Conservation (phyloP, 306 rosid genomes). For the Leucaena leucocephala region DNA sequence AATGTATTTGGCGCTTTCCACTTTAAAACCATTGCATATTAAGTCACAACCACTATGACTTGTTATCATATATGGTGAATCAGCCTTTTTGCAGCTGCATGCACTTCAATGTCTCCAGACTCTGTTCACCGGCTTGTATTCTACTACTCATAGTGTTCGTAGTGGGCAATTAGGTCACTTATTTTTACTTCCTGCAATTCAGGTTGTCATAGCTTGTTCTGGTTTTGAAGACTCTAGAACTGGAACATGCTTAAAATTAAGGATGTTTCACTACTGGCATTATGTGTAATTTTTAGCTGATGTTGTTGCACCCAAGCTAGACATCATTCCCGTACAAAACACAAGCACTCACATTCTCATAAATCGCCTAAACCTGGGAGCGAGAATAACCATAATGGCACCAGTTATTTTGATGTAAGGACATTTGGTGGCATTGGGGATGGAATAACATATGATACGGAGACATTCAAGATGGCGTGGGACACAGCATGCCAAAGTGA, state of each 20-base stretch:
- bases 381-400: slow-evolving; percentile 11
- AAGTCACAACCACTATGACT: slow-evolving; percentile 48
- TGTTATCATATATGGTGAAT: slow-evolving; percentile 14
- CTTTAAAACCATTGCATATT: slow-evolving; percentile 49
- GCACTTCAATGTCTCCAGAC: slow-evolving; percentile 47
- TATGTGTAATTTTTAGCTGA: slow-evolving; percentile 40
- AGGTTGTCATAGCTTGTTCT: not conserved
- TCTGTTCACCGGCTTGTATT: slow-evolving; percentile 32
- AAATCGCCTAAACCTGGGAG: slow-evolving; percentile 42
- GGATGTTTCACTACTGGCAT: slow-evolving; percentile 37
- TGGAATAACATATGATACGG: slow-evolving; percentile 74
- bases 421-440: slow-evolving; percentile 74
- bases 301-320: slow-evolving; percentile 56
- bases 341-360: slow-evolving; percentile 54
- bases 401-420: slow-evolving; percentile 56
- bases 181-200: not conserved
- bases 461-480: slow-evolving; percentile 86
- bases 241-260: slow-evolving; percentile 31
- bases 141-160: slow-evolving; percentile 33
- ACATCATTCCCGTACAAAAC: slow-evolving; percentile 60
- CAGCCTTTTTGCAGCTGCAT: slow-evolving; percentile 49
- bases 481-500: slow-evolving; percentile 74
- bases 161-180: not conserved
- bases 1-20: slow-evolving; percentile 66
- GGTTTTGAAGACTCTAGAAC: not conserved